Evolutionary conservation across 2,329 filamentous ascomycete species (phyloP).

Genomic region (Pseudocercospora fuligena): DNA sequence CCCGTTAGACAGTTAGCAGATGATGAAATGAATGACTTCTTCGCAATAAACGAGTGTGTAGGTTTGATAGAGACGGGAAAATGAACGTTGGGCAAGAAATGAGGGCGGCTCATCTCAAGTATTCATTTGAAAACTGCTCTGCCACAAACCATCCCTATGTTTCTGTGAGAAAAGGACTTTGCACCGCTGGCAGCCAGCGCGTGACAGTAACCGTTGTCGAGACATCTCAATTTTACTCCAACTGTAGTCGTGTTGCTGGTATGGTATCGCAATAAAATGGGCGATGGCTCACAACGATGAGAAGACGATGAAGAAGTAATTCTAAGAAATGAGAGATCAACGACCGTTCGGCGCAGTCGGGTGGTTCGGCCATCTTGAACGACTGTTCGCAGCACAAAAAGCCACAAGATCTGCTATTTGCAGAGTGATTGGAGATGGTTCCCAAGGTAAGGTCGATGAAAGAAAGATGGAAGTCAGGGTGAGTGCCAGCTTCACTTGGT

Average conservation of each 20-base stretch:
- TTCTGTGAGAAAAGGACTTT: not conserved
- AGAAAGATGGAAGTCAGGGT: slow-evolving; percentile 5
- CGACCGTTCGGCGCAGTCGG: slow-evolving; percentile 12
- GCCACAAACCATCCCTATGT: not conserved
- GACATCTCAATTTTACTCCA: slow-evolving; percentile 19
- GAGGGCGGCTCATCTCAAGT: slow-evolving; percentile 8
- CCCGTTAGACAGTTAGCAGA: not conserved
- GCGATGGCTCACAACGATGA: slow-evolving; percentile 14
- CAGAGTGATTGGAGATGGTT: slow-evolving; percentile 11
- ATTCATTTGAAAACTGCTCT: slow-evolving; percentile 17
- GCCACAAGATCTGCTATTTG: slow-evolving; percentile 11
- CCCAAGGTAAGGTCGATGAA: slow-evolving; percentile 14
- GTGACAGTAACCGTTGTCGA: slow-evolving; percentile 13
- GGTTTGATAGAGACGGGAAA: slow-evolving; percentile 9
- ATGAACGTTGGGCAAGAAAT: slow-evolving; percentile 8
- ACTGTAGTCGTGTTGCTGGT: slow-evolving; percentile 2
- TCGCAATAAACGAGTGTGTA: slow-evolving; percentile 16
- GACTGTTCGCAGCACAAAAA: slow-evolving; percentile 8
- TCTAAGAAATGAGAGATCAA: slow-evolving; percentile 19
- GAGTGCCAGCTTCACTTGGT: slow-evolving; percentile 25
- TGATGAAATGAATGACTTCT: slow-evolving; percentile 4
- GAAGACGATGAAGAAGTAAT: slow-evolving; percentile 21
- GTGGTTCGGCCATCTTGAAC: slow-evolving; percentile 13
- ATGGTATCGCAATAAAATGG: slow-evolving; percentile 1
- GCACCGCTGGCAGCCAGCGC: slow-evolving; percentile 9